A percentile compares a stretch with the other conserved stretches of the same genome.
Evolutionary conservation across 2,329 filamentous ascomycete species (phyloP).

Genomic region (Exophiala bonariae): DNA sequence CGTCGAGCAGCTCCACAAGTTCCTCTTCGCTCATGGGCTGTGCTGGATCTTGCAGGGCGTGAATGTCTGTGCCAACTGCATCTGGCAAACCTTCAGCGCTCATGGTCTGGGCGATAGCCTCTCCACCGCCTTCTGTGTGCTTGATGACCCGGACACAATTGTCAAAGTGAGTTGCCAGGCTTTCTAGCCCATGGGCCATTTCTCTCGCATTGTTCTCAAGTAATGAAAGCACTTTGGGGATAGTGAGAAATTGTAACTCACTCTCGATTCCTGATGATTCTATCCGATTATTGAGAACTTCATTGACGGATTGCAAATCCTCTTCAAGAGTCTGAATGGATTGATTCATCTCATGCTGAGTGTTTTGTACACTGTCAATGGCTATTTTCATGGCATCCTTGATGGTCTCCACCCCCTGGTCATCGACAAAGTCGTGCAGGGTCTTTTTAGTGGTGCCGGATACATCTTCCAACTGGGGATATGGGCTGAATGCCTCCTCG

Average conservation of each 20-base stretch:
- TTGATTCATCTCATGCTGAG: conserved; percentile 58
- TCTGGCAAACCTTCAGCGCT: conserved; percentile 60
- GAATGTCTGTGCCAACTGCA: conserved; percentile 43
- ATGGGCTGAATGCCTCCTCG: conserved; percentile 52
- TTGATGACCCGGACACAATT: conserved; percentile 88
- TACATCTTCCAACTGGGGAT: conserved; percentile 5
- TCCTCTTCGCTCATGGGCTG: conserved; percentile 75
- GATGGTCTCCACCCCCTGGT: conserved; percentile 59
- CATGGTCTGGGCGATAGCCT: conserved; percentile 65
- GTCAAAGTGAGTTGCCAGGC: conserved; percentile 85
- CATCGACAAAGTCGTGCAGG: conserved; percentile 68
- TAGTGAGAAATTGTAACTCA: conserved; percentile 37
- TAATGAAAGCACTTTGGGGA: conserved; percentile 57
- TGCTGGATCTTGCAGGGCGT: conserved; percentile 48
- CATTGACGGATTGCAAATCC: conserved; percentile 67
- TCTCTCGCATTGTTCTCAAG: conserved; percentile 75
- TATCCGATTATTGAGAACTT: conserved; percentile 44
- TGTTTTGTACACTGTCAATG: conserved; percentile 60
- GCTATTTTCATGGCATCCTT: conserved; percentile 57
- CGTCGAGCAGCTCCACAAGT: conserved; percentile 76
- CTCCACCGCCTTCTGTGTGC: conserved; percentile 79
- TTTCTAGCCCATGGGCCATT: conserved; percentile 79
- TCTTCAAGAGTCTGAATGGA: conserved; percentile 69
- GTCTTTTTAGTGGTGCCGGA: conserved; percentile 49
- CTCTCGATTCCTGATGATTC: conserved; percentile 32